Evolutionary conservation across 1,284 basidiomycete species (phyloP).

Genomic region (Amylostereum chailletii): DNA sequence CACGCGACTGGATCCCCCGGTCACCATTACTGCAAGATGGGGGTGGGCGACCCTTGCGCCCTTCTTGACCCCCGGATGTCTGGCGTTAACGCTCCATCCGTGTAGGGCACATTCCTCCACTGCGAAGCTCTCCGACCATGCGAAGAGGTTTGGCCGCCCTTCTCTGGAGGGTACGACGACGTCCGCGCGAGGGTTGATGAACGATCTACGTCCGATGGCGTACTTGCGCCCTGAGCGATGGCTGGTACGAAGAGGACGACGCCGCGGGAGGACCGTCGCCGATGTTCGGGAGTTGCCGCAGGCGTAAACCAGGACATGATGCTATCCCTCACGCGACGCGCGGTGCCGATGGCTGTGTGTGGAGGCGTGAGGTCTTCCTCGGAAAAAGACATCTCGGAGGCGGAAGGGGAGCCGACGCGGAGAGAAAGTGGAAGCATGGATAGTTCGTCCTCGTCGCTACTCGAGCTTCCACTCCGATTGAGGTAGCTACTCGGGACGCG

Average conservation of each 20-base stretch:
- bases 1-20: too few relatives aligned
- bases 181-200: too few relatives aligned
- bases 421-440: conserved; percentile 59
- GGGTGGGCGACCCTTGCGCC: too few relatives aligned
- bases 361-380: conserved; percentile 25
- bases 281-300: conserved; percentile 36
- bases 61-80: too few relatives aligned
- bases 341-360: conserved; percentile 26
- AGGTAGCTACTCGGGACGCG: conserved; percentile 41
- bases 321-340: conserved; percentile 48
- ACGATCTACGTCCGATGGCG: too few relatives aligned
- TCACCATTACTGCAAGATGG: too few relatives aligned
- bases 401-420: conserved; percentile 46
- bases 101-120: too few relatives aligned
- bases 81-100: too few relatives aligned
- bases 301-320: conserved; percentile 37
- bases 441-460: conserved; percentile 44
- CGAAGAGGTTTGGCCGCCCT: too few relatives aligned
- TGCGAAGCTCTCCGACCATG: too few relatives aligned
- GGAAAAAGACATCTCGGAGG: conserved; percentile 40
- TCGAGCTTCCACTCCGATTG: conserved; percentile 27
- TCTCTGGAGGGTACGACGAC: too few relatives aligned
- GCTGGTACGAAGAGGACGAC: conserved; percentile 77
- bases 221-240: conserved; percentile 24
- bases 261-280: conserved; percentile 45